Evolutionary conservation across 1,284 basidiomycete species (phyloP).

Genomic region (Papiliotrema terrestris): DNA sequence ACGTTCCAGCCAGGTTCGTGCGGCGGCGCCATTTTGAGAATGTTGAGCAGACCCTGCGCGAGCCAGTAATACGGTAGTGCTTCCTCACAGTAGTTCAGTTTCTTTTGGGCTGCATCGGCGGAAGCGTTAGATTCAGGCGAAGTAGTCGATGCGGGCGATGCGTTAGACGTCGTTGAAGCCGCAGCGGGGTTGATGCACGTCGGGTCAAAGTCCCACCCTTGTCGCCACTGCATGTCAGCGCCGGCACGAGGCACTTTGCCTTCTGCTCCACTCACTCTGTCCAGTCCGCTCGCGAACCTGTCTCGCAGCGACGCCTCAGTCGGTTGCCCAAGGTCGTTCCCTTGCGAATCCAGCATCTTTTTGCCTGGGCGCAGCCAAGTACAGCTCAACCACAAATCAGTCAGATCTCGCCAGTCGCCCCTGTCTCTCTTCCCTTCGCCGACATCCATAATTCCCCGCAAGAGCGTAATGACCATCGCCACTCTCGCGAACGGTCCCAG

Average conservation of each 20-base stretch:
- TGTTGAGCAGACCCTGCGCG: slow-evolving; percentile 43
- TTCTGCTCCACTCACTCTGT: slow-evolving; percentile 27
- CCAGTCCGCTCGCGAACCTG: slow-evolving; percentile 37
- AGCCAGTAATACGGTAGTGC: slow-evolving; percentile 52
- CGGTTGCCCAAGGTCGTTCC: slow-evolving; percentile 30
- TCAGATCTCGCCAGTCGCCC: slow-evolving; percentile 49
- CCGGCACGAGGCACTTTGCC: neutral
- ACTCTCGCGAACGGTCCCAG: slow-evolving; percentile 50
- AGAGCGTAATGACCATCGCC: slow-evolving; percentile 46
- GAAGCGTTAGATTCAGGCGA: neutral
- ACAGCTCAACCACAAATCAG: slow-evolving; percentile 44
- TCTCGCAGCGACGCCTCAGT: slow-evolving; percentile 29
- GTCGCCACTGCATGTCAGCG: neutral
- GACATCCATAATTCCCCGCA: slow-evolving; percentile 49
- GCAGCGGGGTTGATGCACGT: slow-evolving; percentile 29
- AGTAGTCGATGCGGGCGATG: neutral
- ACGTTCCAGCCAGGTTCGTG: slow-evolving; percentile 32
- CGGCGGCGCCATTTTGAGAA: slow-evolving; percentile 28
- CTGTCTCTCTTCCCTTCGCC: slow-evolving; percentile 48
- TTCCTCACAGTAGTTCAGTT: slow-evolving; percentile 46
- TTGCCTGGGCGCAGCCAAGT: slow-evolving; percentile 30
- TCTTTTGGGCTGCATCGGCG: slow-evolving; percentile 1
- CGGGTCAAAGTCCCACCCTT: slow-evolving; percentile 45
- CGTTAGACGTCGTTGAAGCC: neutral
- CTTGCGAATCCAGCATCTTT: slow-evolving; percentile 30